Percentiles rank a stretch among this genome's conserved stretches.
These are phyloP conservation scores for Cercis canadensis DNA, from an alignment of 306 rosid species.

Conservation along the genomic window DNA sequence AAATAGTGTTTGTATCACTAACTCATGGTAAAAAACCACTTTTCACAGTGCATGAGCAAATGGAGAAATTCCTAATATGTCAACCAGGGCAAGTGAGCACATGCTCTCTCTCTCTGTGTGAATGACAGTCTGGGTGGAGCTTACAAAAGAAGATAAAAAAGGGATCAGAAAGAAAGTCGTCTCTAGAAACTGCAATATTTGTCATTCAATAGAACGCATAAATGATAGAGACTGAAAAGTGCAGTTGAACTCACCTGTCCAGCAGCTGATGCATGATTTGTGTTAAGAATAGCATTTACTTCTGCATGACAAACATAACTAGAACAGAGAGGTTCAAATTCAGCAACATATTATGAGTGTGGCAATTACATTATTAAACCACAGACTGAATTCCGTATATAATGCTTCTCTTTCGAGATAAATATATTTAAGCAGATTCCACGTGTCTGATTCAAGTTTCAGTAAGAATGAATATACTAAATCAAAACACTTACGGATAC, in stretches of 20 bases:
- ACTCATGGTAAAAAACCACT: neutral
- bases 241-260: constrained; percentile 72
- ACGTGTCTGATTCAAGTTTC: neutral
- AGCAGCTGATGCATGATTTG: constrained; percentile 93
- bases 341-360: neutral
- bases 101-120: neutral
- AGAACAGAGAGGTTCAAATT: constrained; percentile 25
- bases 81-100: neutral
- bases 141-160: constrained; percentile 6
- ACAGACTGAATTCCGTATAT: neutral
- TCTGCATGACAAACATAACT: constrained; percentile 98
- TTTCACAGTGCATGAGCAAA: neutral
- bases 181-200: constrained; percentile 18
- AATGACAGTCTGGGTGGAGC: neutral
- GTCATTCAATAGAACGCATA: constrained; percentile 1
- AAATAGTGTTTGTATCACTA: no score
- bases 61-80: constrained; percentile 4
- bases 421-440: constrained; percentile 2
- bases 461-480: constrained; percentile 13
- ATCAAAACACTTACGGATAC: constrained; percentile 75
- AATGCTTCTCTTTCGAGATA: constrained; percentile 2
- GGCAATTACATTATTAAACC: constrained; percentile 9
- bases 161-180: constrained; percentile 1
- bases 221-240: constrained; percentile 12
- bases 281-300: constrained; percentile 92